Evolutionary conservation across 1,284 basidiomycete genomes (phyloP).

Genomic region (Kalmanozyma brasiliensis): DNA sequence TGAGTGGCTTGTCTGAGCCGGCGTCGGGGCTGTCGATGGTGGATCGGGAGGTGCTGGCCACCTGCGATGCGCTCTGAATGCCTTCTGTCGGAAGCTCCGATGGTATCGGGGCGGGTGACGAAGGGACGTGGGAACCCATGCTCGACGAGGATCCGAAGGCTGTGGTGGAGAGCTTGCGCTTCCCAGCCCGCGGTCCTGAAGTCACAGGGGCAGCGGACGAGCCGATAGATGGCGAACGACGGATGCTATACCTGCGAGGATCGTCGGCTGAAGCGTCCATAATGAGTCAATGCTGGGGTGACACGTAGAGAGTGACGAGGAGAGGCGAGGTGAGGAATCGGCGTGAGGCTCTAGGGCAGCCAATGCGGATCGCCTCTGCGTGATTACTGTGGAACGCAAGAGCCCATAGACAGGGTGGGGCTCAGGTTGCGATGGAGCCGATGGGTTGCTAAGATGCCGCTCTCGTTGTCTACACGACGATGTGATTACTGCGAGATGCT

Average conservation of each 20-base stretch:
- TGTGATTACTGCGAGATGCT: not conserved
- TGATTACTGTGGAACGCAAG: conserved; percentile 1
- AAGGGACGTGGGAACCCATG: conserved; percentile 29
- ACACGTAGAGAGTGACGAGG: not conserved
- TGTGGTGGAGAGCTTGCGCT: conserved; percentile 49
- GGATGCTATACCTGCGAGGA: conserved; percentile 33
- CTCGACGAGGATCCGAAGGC: conserved; percentile 42
- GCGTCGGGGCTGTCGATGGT: conserved; percentile 25
- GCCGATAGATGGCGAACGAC: conserved; percentile 42
- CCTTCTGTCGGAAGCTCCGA: conserved; percentile 27
- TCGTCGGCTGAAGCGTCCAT: conserved; percentile 54
- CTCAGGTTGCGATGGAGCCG: not conserved
- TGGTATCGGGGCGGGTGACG: conserved; percentile 36
- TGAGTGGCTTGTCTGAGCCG: conserved; percentile 3
- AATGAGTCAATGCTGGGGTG: not conserved
- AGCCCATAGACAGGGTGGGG: conserved; percentile 8
- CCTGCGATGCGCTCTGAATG: conserved; percentile 21
- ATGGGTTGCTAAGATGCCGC: not conserved
- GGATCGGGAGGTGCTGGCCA: conserved; percentile 29
- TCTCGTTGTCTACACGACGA: too few relatives aligned
- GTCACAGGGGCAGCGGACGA: conserved; percentile 23
- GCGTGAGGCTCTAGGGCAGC: conserved; percentile 29
- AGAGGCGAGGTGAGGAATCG: not conserved
- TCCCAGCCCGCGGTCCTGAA: conserved; percentile 22
- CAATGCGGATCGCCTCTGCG: conserved; percentile 29